Evolutionary conservation across 495 filamentous ascomycete genomes (phyloP), one percentile per base, ranked within the genome.

Genomic region (Penicillium waksmanii): DNA sequence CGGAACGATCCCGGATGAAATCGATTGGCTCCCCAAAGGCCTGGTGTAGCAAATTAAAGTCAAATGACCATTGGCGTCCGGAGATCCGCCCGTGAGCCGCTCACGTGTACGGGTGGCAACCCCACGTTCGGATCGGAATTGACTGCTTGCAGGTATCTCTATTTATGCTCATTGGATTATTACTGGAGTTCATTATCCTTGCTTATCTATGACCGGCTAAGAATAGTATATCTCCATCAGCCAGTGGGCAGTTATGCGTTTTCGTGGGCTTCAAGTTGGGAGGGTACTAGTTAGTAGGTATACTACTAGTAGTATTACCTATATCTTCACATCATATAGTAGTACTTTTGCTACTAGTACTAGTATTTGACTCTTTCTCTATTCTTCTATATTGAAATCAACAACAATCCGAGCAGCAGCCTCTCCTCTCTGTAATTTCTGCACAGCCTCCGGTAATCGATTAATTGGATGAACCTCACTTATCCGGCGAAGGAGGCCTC

Each of bases 71-170:
- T 25, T 12, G 42, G 42, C 42, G 33, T 61, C 42, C 46, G 46
- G 38, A 33, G 15, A 19, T 11, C 43, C 57, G 60, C 56, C 13
- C 54, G 53, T 12, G 53, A 58, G 50, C 64, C 64, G 64, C 64
- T 66, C 64, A 66, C 64, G 64, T 66, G 64, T 57, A 12, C 64
- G 64, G 64, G 35, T 53, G 60, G 9, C 10, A 23, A 25, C 21
- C 46, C 46, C 46, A 48, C 46, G 21, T 31, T 27, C 46, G 46
- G 43, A 48, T 23, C 2, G n/a, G 17, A n/a, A 44, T 21, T 19
- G 42, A 13, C 42, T n/a, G n/a, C 42, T 44, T 44, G 7, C n/a
- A 19, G 3, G 12, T 8, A 19, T 12, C 15, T 17, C 5, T 17
- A 44, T 21, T 44, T 19, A 44, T 19, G 15, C 17, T 17, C 17